These are phyloP conservation scores for Adansonia digitata DNA, from an alignment of 345 rosid species.

Conservation along the genomic window DNA sequence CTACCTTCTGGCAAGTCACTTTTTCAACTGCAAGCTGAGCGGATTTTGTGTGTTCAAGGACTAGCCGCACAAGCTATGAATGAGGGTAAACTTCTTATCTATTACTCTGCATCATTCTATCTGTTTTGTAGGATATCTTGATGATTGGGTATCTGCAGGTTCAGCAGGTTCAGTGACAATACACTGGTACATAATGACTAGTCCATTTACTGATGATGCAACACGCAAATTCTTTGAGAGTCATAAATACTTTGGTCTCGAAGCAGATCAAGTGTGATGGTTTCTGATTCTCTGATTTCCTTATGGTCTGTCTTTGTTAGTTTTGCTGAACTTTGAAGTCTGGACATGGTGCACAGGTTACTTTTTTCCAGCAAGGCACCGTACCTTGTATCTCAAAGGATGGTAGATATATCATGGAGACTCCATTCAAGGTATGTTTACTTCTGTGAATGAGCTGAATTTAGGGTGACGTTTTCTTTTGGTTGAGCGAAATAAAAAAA, in stretches of 20 bases:
- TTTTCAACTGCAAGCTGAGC: conserved; percentile 95
- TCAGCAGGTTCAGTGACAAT: conserved; percentile 54
- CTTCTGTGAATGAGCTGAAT: conserved; percentile 1
- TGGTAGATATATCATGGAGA: conserved; percentile 89
- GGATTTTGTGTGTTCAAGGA: conserved; percentile 80
- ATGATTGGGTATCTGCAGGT: conserved; percentile 32
- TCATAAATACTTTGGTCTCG: conserved; percentile 85
- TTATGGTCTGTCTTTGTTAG: not conserved
- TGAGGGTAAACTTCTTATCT: conserved; percentile 53
- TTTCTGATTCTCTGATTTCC: conserved; percentile 11
- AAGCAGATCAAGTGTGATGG: conserved; percentile 72
- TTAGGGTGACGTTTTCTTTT: not conserved
- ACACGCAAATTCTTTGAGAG: conserved; percentile 74
- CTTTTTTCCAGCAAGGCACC: conserved; percentile 95
- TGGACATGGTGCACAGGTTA: conserved; percentile 54
- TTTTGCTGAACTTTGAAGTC: conserved; percentile 12
- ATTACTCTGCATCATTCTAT: conserved; percentile 4
- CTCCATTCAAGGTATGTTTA: conserved; percentile 73
- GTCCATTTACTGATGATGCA: conserved; percentile 88
- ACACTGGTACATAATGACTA: conserved; percentile 98
- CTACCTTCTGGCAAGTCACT: conserved; percentile 97
- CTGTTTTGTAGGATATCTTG: conserved; percentile 10
- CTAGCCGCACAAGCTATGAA: conserved; percentile 74
- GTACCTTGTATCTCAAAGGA: conserved; percentile 84
- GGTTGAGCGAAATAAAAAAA: not conserved